Conservation (phyloP, 1,139 yeast species). For the Zygotorulaspora mrakii region DNA sequence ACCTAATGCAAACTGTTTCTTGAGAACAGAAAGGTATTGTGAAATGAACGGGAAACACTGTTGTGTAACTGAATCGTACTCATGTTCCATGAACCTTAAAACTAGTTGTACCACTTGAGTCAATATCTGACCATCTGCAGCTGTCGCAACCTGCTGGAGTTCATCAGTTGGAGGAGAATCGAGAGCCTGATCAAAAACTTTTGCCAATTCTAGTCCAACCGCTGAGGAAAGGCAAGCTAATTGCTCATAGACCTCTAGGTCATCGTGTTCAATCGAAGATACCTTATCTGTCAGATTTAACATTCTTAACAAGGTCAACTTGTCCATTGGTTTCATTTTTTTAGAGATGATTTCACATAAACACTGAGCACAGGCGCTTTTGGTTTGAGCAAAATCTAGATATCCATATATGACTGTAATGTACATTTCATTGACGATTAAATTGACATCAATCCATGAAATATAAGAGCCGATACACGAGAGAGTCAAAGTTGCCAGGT, state of each 20-base stretch:
- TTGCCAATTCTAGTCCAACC: constrained; percentile 70
- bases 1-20: constrained; percentile 47
- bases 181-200: constrained; percentile 42
- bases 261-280: constrained; percentile 38
- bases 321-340: constrained; percentile 88
- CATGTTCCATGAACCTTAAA: constrained; percentile 65
- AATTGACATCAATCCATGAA: constrained; percentile 89
- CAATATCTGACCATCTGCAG: constrained; percentile 49
- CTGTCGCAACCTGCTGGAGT: constrained; percentile 38
- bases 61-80: constrained; percentile 81
- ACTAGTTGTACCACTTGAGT: constrained; percentile 66
- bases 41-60: constrained; percentile 80
- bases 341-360: constrained; percentile 79
- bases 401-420: constrained; percentile 61
- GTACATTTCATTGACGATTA: constrained; percentile 67
- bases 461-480: constrained; percentile 73
- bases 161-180: constrained; percentile 32
- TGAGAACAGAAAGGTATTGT: constrained; percentile 65
- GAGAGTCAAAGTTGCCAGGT: constrained; percentile 29
- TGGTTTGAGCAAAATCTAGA: constrained; percentile 48
- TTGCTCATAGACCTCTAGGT: constrained; percentile 69
- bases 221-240: constrained; percentile 71
- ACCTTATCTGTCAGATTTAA: constrained; percentile 55
- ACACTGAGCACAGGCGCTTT: constrained; percentile 66
- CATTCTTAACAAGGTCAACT: constrained; percentile 68